A percentile compares a stretch with the other conserved stretches of the same genome.
Evolutionary conservation across 1,284 basidiomycete species (phyloP).

Genomic region (Athelia sp.): DNA sequence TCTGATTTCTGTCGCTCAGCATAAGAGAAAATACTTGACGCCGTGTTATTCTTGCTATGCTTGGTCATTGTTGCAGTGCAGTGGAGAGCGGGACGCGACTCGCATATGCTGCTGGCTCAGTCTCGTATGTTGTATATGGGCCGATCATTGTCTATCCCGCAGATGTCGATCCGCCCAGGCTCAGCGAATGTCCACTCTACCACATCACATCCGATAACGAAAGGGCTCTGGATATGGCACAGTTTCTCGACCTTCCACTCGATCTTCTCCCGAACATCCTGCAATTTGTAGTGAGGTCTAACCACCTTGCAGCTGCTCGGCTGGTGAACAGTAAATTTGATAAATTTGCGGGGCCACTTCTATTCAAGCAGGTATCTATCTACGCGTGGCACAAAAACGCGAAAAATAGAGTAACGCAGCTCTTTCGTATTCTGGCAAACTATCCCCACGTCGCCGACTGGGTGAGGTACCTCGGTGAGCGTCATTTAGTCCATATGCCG

Average conservation of each 20-base stretch:
- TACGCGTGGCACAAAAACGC: slow-evolving; percentile 64
- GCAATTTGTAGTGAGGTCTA: slow-evolving; percentile 41
- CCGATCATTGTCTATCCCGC: too few relatives aligned
- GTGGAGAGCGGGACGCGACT: too few relatives aligned
- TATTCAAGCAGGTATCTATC: slow-evolving; percentile 55
- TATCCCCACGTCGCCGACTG: slow-evolving; percentile 46
- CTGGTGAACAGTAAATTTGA: slow-evolving; percentile 54
- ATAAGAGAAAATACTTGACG: slow-evolving; percentile 81
- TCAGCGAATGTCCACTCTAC: too few relatives aligned
- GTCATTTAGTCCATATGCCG: slow-evolving; percentile 7
- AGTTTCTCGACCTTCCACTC: slow-evolving; percentile 50
- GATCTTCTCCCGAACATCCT: slow-evolving; percentile 56
- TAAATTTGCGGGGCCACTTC: slow-evolving; percentile 35
- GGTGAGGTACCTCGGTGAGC: slow-evolving; percentile 52
- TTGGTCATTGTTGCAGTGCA: slow-evolving; percentile 63
- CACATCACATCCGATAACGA: too few relatives aligned
- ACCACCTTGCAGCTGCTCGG: slow-evolving; percentile 44
- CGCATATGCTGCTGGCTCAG: too few relatives aligned
- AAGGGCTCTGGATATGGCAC: slow-evolving; percentile 21
- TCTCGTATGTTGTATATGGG: too few relatives aligned
- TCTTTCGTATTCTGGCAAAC: slow-evolving; percentile 47
- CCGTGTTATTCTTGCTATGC: slow-evolving; percentile 87
- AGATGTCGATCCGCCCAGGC: too few relatives aligned
- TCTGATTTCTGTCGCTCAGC: slow-evolving; percentile 80
- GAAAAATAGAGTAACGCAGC: slow-evolving; percentile 48